Evolutionary conservation across 805 yeast species (phyloP), one percentile per base, ranked within the genome.

Genomic region (Schwanniomyces occidentalis): DNA sequence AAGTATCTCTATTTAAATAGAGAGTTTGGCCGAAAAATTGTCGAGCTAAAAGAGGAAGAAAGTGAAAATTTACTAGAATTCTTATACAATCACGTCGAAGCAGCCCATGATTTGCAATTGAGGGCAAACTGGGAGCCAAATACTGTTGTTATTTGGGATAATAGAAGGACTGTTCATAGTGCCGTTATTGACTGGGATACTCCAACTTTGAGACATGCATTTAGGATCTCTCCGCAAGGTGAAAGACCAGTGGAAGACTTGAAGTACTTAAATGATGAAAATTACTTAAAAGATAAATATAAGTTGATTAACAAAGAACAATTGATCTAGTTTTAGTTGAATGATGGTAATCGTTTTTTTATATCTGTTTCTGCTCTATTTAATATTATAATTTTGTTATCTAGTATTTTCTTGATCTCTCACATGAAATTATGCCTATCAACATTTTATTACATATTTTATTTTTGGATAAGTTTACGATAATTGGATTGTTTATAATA

Each of bases 141-240:
- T 21, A 52, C 68, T 12, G 69, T 65, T 21, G 69, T 59, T 22
- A 46, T 63, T 16, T 65, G 69, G 66, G 71, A 65, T 37, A 65
- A 65, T 49, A 57, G 70, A 51, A 51, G 63, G 37, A 63, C 59
- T 13, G 42, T 45, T 8, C 69, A 64, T 45, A 46, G 64, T 20
- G 69, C 71, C 5, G 51, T 57, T 20, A 45, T 55, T 32, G 71
- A 64, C 49, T 63, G 65, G 61, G 58, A 56, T 27, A 38, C 49
- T 16, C 53, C 54, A 3, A 44, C 46, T 18, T 45, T 59, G 3
- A 60, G 71, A 46, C 61, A 58, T 34, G 66, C 66, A 5, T 56
- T 57, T 34, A 48, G 71, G 36, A 49, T 62, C 29, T 62, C 71
- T 18, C 67, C 70, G 3, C 66, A 60, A 42, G 69, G 63, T 12